Percentiles rank a stretch among this genome's conserved stretches.
Evolutionary conservation across 2,329 filamentous ascomycete genomes (phyloP).

Genomic region (Rhexocercosporidium sp.): DNA sequence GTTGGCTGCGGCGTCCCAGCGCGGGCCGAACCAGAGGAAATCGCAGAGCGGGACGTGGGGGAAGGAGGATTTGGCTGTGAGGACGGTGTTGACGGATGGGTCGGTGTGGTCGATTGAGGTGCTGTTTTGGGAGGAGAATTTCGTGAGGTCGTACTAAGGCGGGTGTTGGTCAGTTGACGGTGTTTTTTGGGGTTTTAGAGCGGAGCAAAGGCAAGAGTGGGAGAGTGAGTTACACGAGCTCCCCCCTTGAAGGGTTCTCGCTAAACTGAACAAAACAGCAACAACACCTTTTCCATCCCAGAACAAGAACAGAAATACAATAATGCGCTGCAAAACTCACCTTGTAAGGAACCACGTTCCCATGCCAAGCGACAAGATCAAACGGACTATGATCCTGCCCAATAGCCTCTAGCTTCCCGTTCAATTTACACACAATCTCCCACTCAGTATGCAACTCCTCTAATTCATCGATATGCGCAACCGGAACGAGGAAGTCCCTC

Average conservation of each 20-base stretch:
- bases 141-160: conserved; percentile 65
- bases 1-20: conserved; percentile 65
- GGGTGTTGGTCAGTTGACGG: background rate
- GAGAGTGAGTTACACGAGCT: too few species aligned
- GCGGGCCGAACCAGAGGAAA: conserved; percentile 69
- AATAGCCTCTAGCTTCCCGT: conserved; percentile 66
- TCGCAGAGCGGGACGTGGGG: conserved; percentile 63
- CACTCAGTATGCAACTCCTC: conserved; percentile 55
- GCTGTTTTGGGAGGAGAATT: conserved; percentile 62
- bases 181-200: background rate
- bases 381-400: conserved; percentile 74
- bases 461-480: conserved; percentile 55
- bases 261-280: conserved; percentile 48
- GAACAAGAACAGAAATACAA: too few species aligned
- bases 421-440: conserved; percentile 67
- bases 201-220: too few species aligned
- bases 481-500: conserved; percentile 67
- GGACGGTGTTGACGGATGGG: conserved; percentile 67
- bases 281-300: too few species aligned
- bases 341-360: conserved; percentile 66
- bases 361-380: conserved; percentile 80
- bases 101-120: conserved; percentile 69
- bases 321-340: too few species aligned
- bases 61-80: conserved; percentile 60
- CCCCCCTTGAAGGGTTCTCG: too few species aligned